Percentiles rank a stretch among this genome's conserved stretches.
These are phyloP conservation scores for Plicaturopsis crispa DNA, from an alignment of 768 basidiomycete genomes.

Conservation along the genomic window DNA sequence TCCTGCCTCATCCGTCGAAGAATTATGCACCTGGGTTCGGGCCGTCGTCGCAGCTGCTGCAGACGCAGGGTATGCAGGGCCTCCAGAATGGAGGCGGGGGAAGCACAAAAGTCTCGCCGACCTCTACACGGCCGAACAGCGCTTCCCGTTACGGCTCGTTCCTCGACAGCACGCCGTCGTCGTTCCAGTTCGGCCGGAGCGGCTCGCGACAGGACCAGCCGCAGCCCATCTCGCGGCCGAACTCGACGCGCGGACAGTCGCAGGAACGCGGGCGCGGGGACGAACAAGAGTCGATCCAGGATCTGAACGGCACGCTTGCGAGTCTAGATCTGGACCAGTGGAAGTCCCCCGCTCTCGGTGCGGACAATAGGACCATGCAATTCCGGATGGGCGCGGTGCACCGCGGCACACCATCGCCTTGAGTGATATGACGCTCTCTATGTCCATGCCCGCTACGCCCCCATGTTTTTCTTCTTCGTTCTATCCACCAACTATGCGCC, in stretches of 20 bases:
- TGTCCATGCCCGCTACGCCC: too few relatives aligned
- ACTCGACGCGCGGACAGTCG: slow-evolving; percentile 23
- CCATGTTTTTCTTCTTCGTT: too few relatives aligned
- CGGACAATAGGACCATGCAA: too few relatives aligned
- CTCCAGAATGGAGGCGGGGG: slow-evolving; percentile 9
- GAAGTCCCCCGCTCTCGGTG: too few relatives aligned
- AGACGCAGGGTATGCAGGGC: slow-evolving; percentile 28
- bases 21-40: slow-evolving; percentile 45
- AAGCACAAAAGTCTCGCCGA: slow-evolving; percentile 35
- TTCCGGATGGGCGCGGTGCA: too few relatives aligned
- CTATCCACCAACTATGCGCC: too few relatives aligned
- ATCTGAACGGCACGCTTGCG: slow-evolving; percentile 71
- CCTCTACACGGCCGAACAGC: slow-evolving; percentile 34
- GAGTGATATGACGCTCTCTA: too few relatives aligned
- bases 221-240: slow-evolving; percentile 43
- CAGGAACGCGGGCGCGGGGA: slow-evolving; percentile 18
- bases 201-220: slow-evolving; percentile 33
- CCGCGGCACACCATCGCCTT: too few relatives aligned
- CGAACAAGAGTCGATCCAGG: slow-evolving; percentile 51
- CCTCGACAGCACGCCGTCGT: slow-evolving; percentile 32
- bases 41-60: slow-evolving; percentile 18
- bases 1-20: slow-evolving; percentile 40
- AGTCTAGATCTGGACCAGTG: slow-evolving; percentile 61
- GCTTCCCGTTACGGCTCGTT: slow-evolving; percentile 36
- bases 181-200: slow-evolving; percentile 31